These are phyloP conservation scores for Elsinoe australis DNA, from an alignment of 2,329 filamentous ascomycete genomes.

Conservation along the genomic window DNA sequence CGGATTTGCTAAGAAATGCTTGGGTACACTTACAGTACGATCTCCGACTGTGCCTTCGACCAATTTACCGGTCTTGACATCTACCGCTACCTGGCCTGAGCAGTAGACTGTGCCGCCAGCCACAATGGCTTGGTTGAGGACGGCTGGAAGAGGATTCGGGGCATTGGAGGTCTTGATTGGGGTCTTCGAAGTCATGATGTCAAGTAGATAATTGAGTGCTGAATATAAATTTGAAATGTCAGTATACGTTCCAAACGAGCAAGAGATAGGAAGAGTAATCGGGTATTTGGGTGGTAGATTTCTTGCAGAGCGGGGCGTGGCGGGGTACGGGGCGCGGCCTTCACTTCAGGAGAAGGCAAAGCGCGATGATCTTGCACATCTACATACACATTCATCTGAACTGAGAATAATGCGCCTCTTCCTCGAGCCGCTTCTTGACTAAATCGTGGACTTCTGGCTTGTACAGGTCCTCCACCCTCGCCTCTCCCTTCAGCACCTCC, in stretches of 20 bases:
- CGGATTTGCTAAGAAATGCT: not conserved
- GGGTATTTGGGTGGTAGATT: not conserved
- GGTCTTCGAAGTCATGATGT: conserved; percentile 18
- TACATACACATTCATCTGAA: not conserved
- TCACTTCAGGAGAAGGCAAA: not conserved
- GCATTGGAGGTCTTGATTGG: conserved; percentile 18
- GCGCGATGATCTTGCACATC: no score
- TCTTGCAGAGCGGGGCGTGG: conserved; percentile 3
- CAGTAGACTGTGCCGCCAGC: conserved; percentile 62
- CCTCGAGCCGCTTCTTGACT: conserved; percentile 59
- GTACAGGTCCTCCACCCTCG: conserved; percentile 65
- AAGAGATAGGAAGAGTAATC: not conserved
- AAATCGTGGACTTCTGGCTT: conserved; percentile 56
- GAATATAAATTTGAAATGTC: not conserved
- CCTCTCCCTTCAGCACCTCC: conserved; percentile 63
- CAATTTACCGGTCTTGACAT: conserved; percentile 47
- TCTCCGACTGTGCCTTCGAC: conserved; percentile 52
- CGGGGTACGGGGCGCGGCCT: conserved; percentile 1
- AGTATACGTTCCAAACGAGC: not conserved
- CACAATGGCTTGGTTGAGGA: conserved; percentile 31
- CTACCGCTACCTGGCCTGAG: conserved; percentile 55
- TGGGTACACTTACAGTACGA: conserved; percentile 38
- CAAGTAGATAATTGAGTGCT: not conserved
- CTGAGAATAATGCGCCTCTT: conserved; percentile 44
- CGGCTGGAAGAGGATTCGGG: conserved; percentile 21